Evolutionary conservation across 257 asterid genomes (phyloP).

Genomic region (Mitragyna speciosa): DNA sequence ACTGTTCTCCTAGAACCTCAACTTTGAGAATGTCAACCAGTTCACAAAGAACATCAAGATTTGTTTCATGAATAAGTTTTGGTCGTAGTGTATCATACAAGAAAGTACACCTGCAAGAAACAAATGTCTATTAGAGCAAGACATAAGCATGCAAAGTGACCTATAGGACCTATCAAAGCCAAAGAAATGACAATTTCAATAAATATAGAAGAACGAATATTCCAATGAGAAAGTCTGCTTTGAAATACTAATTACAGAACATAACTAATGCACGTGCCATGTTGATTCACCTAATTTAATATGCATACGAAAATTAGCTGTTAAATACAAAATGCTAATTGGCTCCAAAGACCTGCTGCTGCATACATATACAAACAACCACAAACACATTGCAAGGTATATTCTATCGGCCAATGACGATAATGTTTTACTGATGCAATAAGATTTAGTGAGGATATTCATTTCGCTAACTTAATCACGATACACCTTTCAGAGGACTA

Average conservation of each 20-base stretch:
- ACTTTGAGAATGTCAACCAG: constrained; percentile 92
- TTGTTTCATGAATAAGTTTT: constrained; percentile 93
- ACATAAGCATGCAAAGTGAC: not conserved
- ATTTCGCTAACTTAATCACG: not conserved
- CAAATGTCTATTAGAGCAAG: not conserved
- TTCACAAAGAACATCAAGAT: constrained; percentile 94
- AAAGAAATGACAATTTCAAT: not conserved
- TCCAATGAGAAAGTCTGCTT: not conserved
- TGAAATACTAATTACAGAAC: not conserved
- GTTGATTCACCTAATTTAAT: not conserved
- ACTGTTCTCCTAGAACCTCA: constrained; percentile 91
- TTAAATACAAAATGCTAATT: not conserved
- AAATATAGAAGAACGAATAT: not conserved
- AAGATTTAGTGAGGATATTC: not conserved
- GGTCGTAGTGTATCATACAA: constrained; percentile 92
- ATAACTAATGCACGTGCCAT: not conserved
- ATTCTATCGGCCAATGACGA: not conserved
- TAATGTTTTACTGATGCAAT: not conserved
- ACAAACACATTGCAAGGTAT: not conserved
- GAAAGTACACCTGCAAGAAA: constrained; percentile 77
- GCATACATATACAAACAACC: not conserved
- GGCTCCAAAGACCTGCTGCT: not conserved
- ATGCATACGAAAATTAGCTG: not conserved
- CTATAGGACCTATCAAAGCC: not conserved
- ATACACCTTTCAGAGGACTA: not conserved